Evolutionary conservation across 2,329 filamentous ascomycete species (phyloP), one percentile per base, ranked within the genome.

Genomic region (Aspergillus neoniger): DNA sequence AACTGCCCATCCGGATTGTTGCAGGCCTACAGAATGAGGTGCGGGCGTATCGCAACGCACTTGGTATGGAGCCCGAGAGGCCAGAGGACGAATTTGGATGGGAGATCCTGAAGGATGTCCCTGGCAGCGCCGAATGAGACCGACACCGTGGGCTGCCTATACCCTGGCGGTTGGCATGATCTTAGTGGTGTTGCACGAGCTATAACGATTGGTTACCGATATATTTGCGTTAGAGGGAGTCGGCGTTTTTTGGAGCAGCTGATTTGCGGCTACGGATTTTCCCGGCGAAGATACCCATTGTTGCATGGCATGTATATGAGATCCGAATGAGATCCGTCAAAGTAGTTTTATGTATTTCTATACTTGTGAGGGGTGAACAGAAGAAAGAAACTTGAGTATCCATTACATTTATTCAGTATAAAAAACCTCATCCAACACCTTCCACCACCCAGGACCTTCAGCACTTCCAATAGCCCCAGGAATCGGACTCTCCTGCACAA

Each of bases 11-110:
- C 25, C 75, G 77, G 12, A 67, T 82, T 55, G 72, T 82, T 14
- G 70, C 77, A 9, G 80, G 79, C 14, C 70, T 82, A 14, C 80
- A 82, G 67, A 80, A 79, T 48, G 80, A 82, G 63, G 80, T 82
- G 21, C 76, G 80, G 38, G 79, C 79, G 43, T 78, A 80, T 58
- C 76, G 80, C 59, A 76, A 79, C 57, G 78, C 79, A 6, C 68
- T 82, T 47, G 80, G 80, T 2, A 77, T 82, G 77, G 80, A 82
- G 61, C 68, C 76, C 1, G 79, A 82, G 69, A 79, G 76, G 60
- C 75, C 75, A 1, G 80, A 82, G 60, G 79, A 82, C 28, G 80
- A 82, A 67, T 80, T 75, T 59, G 80, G 80, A 25, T 82, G 77
- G 76, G 78, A 80, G 61, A 77, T 81, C 49, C 68, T 82, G 48